phyloP scores from a whole-genome alignment of 2,329 filamentous ascomycete genomes.

The Emmonsiellopsis sp. region DNA sequence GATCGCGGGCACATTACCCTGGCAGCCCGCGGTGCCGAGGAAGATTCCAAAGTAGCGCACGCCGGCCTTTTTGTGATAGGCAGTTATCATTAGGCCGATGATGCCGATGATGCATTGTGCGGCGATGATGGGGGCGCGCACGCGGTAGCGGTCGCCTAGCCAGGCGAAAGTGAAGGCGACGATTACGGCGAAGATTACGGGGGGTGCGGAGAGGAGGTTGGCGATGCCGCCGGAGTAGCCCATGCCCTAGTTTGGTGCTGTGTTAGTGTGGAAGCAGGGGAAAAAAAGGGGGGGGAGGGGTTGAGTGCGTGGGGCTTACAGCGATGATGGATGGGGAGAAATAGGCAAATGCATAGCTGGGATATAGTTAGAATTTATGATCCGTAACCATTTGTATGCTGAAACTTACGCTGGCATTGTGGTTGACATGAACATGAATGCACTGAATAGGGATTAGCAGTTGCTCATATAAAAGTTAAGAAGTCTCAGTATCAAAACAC shows the following conservation, averaged over 20 bases:
- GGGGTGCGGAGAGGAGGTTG: conserved; percentile 60
- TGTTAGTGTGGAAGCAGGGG: not conserved
- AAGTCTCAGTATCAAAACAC: conserved; percentile 2
- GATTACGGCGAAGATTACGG: conserved; percentile 53
- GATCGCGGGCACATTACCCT: conserved; percentile 60
- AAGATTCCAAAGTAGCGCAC: conserved; percentile 63
- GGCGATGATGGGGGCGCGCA: conserved; percentile 55
- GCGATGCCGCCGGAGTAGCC: conserved; percentile 50
- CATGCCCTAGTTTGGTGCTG: conserved; percentile 33
- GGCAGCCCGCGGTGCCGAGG: conserved; percentile 59
- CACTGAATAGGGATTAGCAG: not conserved
- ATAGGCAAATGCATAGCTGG: conserved; percentile 62
- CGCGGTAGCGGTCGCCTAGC: conserved; percentile 52
- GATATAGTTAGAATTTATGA: not conserved
- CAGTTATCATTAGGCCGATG: conserved; percentile 59
- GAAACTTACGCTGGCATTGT: conserved; percentile 2
- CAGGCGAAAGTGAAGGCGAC: conserved; percentile 50
- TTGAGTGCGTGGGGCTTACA: not conserved
- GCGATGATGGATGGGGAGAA: conserved; percentile 61
- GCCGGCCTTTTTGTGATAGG: conserved; percentile 45
- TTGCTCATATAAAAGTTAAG: conserved; percentile 1
- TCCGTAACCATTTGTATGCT: not conserved
- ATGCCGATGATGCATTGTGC: conserved; percentile 55
- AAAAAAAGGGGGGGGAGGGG: not conserved
- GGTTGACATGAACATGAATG: conserved; percentile 1